A percentile compares a stretch with the other conserved stretches of the same genome.
These are phyloP conservation scores for Lasiodiplodia theobromae DNA, from an alignment of 2,329 filamentous ascomycete species.

Conservation along the genomic window DNA sequence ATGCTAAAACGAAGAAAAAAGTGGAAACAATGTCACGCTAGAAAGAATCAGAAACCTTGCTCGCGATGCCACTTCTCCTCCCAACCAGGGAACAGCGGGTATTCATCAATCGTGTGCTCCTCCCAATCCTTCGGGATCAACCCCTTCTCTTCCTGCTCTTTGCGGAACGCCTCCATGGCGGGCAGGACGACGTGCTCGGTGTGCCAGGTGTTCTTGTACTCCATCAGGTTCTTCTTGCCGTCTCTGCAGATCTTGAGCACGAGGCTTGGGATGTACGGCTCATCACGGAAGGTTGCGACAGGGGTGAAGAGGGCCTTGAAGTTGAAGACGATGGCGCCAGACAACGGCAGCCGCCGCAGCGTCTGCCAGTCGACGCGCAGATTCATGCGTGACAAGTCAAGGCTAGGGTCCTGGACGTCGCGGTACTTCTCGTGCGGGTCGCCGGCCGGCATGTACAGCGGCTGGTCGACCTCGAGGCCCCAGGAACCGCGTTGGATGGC, in stretches of 20 bases:
- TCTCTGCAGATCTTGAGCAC: conserved; percentile 72
- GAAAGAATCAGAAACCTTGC: conserved; percentile 62
- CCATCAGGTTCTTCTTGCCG: conserved; percentile 73
- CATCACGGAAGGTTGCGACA: conserved; percentile 70
- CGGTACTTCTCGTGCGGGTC: conserved; percentile 70
- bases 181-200: conserved; percentile 76
- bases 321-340: conserved; percentile 80
- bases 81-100: conserved; percentile 80
- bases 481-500: conserved; percentile 86
- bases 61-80: conserved; percentile 73
- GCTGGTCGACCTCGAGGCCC: conserved; percentile 78
- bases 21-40: not conserved
- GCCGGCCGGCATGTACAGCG: conserved; percentile 76
- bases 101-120: conserved; percentile 73
- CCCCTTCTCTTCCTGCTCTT: conserved; percentile 69
- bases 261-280: conserved; percentile 75
- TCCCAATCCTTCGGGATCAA: conserved; percentile 69
- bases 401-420: conserved; percentile 61
- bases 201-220: conserved; percentile 85
- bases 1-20: not conserved
- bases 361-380: conserved; percentile 91
- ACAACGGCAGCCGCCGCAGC: conserved; percentile 77
- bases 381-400: conserved; percentile 67
- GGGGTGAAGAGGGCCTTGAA: conserved; percentile 89
- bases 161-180: conserved; percentile 66